A percentile compares a stretch with the other conserved stretches of the same genome.
Conservation (phyloP, 352 stramenopile genomes). For the Pilasporangium apinafurcum region DNA sequence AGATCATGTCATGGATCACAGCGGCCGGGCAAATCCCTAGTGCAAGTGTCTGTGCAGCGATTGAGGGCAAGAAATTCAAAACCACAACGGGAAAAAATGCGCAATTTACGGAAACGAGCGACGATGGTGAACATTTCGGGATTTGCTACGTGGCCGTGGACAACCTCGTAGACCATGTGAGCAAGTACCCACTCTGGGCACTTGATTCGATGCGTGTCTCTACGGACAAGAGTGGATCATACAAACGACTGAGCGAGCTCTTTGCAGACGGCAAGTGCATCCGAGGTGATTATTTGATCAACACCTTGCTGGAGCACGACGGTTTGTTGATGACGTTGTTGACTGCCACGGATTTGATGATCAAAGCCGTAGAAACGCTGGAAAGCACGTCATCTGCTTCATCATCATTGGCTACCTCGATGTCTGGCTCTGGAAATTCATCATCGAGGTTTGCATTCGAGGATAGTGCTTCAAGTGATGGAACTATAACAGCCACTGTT, state of each 20-base stretch:
- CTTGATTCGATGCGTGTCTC: not conserved
- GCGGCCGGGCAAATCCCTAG: slow-evolving; percentile 4
- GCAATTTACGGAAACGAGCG: not conserved
- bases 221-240: not conserved
- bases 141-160: slow-evolving; percentile 3
- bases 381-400: no score
- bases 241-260: not conserved
- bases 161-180: slow-evolving; percentile 7
- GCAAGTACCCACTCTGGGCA: slow-evolving; percentile 1
- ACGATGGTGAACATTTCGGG: not conserved
- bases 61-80: not conserved
- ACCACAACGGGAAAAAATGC: not conserved
- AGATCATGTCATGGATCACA: not conserved
- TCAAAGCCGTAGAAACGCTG: no score
- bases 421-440: no score
- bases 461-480: no score
- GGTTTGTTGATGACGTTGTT: not conserved
- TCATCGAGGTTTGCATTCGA: no score
- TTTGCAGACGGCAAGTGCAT: not conserved
- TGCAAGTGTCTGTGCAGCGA: slow-evolving; percentile 1
- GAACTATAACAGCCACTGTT: no score
- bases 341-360: no score
- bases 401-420: no score
- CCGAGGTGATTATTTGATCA: not conserved
- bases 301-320: not conserved